Base-by-base conservation (phyloP, 768 basidiomycete genomes). In the Boletus sensibilis region DNA sequence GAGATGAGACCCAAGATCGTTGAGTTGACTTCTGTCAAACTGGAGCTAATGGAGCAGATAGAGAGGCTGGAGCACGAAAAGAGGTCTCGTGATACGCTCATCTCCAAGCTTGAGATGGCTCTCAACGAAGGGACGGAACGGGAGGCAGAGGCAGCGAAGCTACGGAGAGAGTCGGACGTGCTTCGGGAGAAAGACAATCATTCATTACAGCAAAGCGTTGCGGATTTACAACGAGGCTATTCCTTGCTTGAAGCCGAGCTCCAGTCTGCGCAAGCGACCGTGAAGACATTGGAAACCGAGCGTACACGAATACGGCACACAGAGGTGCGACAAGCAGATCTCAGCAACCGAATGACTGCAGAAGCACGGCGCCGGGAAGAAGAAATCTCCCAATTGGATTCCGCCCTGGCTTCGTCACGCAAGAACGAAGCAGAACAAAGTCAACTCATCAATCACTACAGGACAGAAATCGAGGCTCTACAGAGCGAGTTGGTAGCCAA, bases 1-100 rank as follows among this genome's bases (percentile, higher is more conserved):
- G 90, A 93, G 71, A 87, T 93, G 84, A 82, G 88, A 31, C 83
- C 89, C 39, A 93, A 93, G 75, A 85, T 93, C 59, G 85, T 92
- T 21, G 86, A 91, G 67, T 76, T 95, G 52, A 91, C 88, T 3
- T 82, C 84, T 37, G 79, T 77, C 57, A 90, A 87, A 68, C 73
- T 90, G 14, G 82, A 88, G 57, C 78, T 90, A 10, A 76, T 78
- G 42, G 88, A 93, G 58, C 83, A 82, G 63, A 75, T 84, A 43
- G 83, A 82, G 59, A 69, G 71, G 52, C 70, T 91, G 53, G 78
- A 85, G 55, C 76, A 78, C 50, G 75, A 78, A 10, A 60, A 90
- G 55, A 76, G 76, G 38, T 80, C 76, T 58, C 80, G 83, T 20
- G 87, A 90, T 59, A 65, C 71, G 6, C 72, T 76, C 41, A 88